Conservation (phyloP, 345 rosid genomes). For the Crucihimalaya himalaica region DNA sequence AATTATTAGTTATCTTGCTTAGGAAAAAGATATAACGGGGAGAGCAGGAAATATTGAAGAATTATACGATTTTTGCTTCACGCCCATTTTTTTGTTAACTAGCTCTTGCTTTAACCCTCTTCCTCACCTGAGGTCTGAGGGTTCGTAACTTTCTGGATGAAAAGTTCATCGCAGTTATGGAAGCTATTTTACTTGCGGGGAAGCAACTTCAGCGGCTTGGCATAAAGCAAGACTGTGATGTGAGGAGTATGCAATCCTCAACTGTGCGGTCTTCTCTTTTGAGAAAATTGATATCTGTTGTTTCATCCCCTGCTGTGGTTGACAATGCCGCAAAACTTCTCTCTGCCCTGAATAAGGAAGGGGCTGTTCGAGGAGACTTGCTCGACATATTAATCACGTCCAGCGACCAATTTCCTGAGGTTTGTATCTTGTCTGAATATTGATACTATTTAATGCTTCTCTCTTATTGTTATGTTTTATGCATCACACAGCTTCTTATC, state of each 20-base stretch:
- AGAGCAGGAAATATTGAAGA: background rate
- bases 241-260: slow-evolving; percentile 32
- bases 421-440: slow-evolving; percentile 35
- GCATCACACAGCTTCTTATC: slow-evolving; percentile 16
- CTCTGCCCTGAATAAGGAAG: slow-evolving; percentile 74
- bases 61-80: background rate
- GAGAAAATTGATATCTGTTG: slow-evolving; percentile 66
- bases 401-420: slow-evolving; percentile 73
- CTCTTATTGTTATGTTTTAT: slow-evolving; percentile 17
- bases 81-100: background rate
- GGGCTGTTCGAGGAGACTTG: slow-evolving; percentile 73
- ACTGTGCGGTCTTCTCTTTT: slow-evolving; percentile 56
- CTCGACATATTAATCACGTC: slow-evolving; percentile 58
- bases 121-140: slow-evolving; percentile 24
- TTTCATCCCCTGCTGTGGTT: slow-evolving; percentile 68
- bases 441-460: background rate
- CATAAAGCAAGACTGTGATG: slow-evolving; percentile 44
- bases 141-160: slow-evolving; percentile 43
- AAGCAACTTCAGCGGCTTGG: slow-evolving; percentile 71
- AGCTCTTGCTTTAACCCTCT: slow-evolving; percentile 10
- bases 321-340: slow-evolving; percentile 65
- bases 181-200: slow-evolving; percentile 72
- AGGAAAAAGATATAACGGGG: background rate
- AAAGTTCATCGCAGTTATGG: slow-evolving; percentile 88
- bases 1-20: slow-evolving; percentile 5